Conservation (phyloP, 805 yeast species). For the Pichia phayaonensis region DNA sequence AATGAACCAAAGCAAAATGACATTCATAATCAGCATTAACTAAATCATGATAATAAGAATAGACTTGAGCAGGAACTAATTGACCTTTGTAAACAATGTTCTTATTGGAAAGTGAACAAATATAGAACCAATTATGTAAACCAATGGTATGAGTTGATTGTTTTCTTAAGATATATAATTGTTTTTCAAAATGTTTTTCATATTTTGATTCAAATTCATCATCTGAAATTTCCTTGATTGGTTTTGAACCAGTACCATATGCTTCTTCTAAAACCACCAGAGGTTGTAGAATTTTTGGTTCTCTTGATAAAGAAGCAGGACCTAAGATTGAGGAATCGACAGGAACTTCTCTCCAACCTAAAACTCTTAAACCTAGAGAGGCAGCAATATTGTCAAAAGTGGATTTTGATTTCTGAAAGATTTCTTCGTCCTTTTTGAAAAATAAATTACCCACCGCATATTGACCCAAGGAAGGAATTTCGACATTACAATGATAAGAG, state of each 20-base stretch:
- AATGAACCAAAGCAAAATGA: conserved; percentile 93
- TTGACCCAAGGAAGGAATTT: conserved; percentile 72
- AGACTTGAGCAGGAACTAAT: conserved; percentile 92
- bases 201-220: conserved; percentile 50
- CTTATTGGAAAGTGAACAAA: conserved; percentile 81
- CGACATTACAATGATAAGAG: conserved; percentile 55
- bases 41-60: conserved; percentile 88
- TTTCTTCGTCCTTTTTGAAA: conserved; percentile 78
- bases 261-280: conserved; percentile 61
- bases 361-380: conserved; percentile 67
- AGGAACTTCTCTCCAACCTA: conserved; percentile 95
- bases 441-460: conserved; percentile 94
- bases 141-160: conserved; percentile 89
- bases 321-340: conserved; percentile 91
- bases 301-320: conserved; percentile 89
- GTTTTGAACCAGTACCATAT: conserved; percentile 32
- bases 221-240: conserved; percentile 27
- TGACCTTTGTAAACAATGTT: conserved; percentile 97
- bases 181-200: conserved; percentile 69
- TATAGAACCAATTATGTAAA: conserved; percentile 94
- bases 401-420: conserved; percentile 58
- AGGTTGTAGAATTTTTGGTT: conserved; percentile 91
- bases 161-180: conserved; percentile 79
- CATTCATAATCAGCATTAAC: conserved; percentile 88
- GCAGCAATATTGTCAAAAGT: conserved; percentile 78